Evolutionary conservation across 441 rosid species (phyloP), one percentile per base, ranked within the genome.

Genomic region (Erodium trifolium): DNA sequence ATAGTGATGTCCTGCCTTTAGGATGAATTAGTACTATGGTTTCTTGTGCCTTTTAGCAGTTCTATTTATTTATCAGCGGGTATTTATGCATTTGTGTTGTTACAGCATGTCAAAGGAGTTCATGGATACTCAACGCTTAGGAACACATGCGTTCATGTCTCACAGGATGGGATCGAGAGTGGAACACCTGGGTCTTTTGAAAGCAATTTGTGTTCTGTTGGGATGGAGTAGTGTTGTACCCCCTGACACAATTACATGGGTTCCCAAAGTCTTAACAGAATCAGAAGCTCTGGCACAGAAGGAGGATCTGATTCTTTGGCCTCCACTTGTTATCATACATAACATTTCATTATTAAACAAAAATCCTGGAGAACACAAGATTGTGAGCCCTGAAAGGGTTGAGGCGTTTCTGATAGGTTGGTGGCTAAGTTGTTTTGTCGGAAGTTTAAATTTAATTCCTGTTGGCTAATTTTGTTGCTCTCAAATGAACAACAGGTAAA

Each of bases 231-330:
- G 70, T 68, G 74, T 43, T 62, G 81, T 76, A 60, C 83, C 85
- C 45, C 65, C 71, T 71, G 85, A 80, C 71, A 75, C 78, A 1
- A 71, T 76, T 71, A 78, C 87, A 31, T 86, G 90, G 88, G 79
- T 72, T 70, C 82, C 84, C n/a, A 78, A 82, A 51, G 23, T 73
- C 63, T 81, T 87, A 71, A 76, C 84, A 23, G 76, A 70, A 49
- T 69, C 67, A 51, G 88, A 84, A 76, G 88, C 88, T 66, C 69
- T 74, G 67, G 78, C 79, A 65, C 81, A 80, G 81, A 84, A 83
- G 79, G 81, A 82, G 72, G 87, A 86, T 80, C 79, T 87, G 79
- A 82, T 87, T 73, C 82, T 87, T 64, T 87, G 90, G 92, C 90
- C 90, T 31, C 92, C 92, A 37, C 43, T 84, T 16, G 76, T 86